Conservation (phyloP, 148 eudicot genomes). For the Selenicereus undatus region DNA sequence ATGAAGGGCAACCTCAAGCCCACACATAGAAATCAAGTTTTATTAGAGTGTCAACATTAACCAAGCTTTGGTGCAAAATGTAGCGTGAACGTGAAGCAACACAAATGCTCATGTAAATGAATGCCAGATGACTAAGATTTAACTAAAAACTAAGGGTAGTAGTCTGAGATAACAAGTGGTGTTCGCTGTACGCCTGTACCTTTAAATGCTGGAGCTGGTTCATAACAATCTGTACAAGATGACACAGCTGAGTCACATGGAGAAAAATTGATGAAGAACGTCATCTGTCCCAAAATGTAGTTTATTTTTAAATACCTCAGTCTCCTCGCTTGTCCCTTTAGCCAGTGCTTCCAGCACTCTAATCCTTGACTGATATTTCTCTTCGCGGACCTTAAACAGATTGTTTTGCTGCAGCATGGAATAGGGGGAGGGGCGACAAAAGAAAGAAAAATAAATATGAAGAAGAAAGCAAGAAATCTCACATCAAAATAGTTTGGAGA, state of each 20-base stretch:
- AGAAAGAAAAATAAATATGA: neutral
- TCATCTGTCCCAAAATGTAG: neutral
- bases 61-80: neutral
- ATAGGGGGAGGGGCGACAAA: neutral
- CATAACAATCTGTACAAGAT: conserved; percentile 51
- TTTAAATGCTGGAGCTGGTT: conserved; percentile 69
- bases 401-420: conserved; percentile 63
- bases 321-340: conserved; percentile 73
- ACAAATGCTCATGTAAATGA: neutral
- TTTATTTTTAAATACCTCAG: conserved; percentile 44
- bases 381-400: conserved; percentile 83
- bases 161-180: neutral
- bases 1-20: neutral
- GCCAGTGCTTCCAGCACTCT: conserved; percentile 92
- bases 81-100: neutral
- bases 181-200: conserved; percentile 63
- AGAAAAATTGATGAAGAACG: neutral
- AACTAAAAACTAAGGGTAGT: neutral
- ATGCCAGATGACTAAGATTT: neutral
- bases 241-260: conserved; percentile 11
- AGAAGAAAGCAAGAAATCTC: neutral
- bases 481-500: neutral
- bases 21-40: neutral
- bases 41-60: neutral
- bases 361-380: conserved; percentile 82